Base-by-base conservation (phyloP, 1,284 basidiomycete genomes). In the Heterobasidion irregulare region DNA sequence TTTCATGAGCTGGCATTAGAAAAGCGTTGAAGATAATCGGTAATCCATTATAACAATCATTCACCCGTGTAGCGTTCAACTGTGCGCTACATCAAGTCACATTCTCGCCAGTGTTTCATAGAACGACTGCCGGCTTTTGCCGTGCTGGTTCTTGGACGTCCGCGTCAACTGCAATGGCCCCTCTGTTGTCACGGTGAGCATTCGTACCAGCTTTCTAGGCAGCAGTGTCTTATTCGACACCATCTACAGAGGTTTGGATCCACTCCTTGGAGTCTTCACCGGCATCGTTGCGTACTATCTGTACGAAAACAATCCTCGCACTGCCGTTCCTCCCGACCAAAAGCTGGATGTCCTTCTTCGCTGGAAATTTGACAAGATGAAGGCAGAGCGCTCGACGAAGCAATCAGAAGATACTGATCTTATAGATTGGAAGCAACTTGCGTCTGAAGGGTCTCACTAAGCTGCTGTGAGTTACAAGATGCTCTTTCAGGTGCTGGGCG, bases 221-320 rank as follows among this genome's bases (percentile, higher is more conserved):
- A 15, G 35, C 41, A 15, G 16, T 52, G 16, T 41, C 53, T 44
- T 41, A 50, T 35, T 16, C 26, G 56, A 33, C 2, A 52, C 16
- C 26, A 13, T 26, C 16, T 47, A 46, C 58, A 89, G 86, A 49
- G 66, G 72, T 6, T 63, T 92, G 19, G 90, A 92, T 69, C 87
- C 88, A 15, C 58, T 91, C 32, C 72, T 94, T 16, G 92, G 89
- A 12, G 70, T 92, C 47, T 91, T 92, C 67, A 94, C 92, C 1
- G 89, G 92, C 16, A 68, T 86, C 47, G 72, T 94, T 47, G 92
- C 92, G 1, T 94, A 85, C 68, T 84, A 90, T 66, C 79, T 95
- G 19, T 82, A 89, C 70, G 92, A 94, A 68, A 88, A 77, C 44
- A 86, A 94, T 68, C 92, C 92, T 6, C 82, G 92, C 52, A 89